A percentile compares a stretch with the other conserved stretches of the same genome.
Conservation (phyloP, 139 green algal genomes). For the Diplosphaera chodatii region DNA sequence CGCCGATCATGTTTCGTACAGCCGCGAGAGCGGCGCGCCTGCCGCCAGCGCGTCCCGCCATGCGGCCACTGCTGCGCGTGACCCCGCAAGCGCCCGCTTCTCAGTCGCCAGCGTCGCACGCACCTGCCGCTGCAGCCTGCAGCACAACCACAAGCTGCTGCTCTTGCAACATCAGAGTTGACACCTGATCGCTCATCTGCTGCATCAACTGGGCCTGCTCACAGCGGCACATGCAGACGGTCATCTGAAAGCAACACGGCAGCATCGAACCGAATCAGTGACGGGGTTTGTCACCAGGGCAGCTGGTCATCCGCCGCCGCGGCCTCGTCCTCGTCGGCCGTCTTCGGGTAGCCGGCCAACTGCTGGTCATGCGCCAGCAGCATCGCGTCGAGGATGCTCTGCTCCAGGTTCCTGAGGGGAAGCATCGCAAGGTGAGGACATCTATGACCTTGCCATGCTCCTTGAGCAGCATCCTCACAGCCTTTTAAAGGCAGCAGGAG, state of each 20-base stretch:
- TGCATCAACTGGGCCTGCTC: too few relatives aligned
- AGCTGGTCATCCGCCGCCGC: neutral
- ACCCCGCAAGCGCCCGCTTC: slow-evolving; percentile 22
- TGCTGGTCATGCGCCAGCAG: neutral
- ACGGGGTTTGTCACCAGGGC: slow-evolving; percentile 7
- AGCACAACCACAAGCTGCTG: too few relatives aligned
- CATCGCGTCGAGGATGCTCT: slow-evolving; percentile 17
- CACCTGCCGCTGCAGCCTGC: slow-evolving; percentile 10
- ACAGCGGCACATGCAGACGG: too few relatives aligned
- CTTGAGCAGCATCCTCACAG: too few relatives aligned
- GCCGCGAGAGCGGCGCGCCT: neutral
- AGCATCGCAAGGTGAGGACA: too few relatives aligned
- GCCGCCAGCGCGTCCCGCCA: slow-evolving; percentile 6
- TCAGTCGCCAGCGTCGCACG: slow-evolving; percentile 20
- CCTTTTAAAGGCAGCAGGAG: too few relatives aligned
- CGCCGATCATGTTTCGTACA: neutral
- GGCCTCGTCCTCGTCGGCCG: slow-evolving; percentile 24
- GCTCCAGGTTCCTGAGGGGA: too few relatives aligned
- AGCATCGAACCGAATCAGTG: too few relatives aligned
- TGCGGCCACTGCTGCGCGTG: neutral
- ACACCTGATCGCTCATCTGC: too few relatives aligned
- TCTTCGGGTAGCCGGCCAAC: slow-evolving; percentile 20
- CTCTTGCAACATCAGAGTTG: too few relatives aligned
- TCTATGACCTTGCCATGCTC: too few relatives aligned
- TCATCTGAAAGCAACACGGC: too few relatives aligned